Conservation (phyloP, 1,284 basidiomycete species). For the Meira miltonrushii region DNA sequence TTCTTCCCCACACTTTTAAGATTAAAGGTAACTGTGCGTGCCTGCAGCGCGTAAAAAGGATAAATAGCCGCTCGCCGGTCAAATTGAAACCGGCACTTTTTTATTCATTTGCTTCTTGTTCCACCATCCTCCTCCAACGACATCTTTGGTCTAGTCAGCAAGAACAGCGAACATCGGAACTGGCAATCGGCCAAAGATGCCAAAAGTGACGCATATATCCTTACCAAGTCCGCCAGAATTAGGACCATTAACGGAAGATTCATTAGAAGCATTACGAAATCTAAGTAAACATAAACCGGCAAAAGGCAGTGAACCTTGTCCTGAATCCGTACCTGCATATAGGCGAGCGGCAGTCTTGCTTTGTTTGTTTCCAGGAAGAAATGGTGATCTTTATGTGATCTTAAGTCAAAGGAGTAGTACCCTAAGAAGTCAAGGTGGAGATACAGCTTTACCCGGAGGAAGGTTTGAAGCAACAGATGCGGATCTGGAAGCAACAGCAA, state of each 20-base stretch:
- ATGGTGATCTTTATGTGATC: conserved; percentile 45
- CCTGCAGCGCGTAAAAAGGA: too few relatives aligned
- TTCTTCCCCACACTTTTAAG: too few relatives aligned
- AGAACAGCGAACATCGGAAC: too few relatives aligned
- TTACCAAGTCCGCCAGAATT: conserved; percentile 12
- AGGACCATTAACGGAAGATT: conserved; percentile 18
- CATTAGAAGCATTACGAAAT: conserved; percentile 24
- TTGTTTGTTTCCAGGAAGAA: conserved; percentile 32
- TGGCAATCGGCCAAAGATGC: conserved; percentile 1
- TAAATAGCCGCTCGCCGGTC: too few relatives aligned
- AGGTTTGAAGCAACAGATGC: conserved; percentile 39
- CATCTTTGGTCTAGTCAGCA: too few relatives aligned
- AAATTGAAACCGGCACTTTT: too few relatives aligned
- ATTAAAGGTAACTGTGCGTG: too few relatives aligned
- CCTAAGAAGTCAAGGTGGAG: conserved; percentile 41
- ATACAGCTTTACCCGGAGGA: conserved; percentile 48
- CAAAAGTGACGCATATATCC: conserved; percentile 2
- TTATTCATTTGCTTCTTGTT: too few relatives aligned
- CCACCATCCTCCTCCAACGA: too few relatives aligned
- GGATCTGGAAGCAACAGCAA: conserved; percentile 39
- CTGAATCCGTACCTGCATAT: conserved; percentile 34
- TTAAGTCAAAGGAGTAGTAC: conserved; percentile 29
- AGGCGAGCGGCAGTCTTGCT: conserved; percentile 46
- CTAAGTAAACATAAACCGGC: conserved; percentile 20
- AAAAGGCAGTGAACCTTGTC: conserved; percentile 32